A percentile compares a stretch with the other conserved stretches of the same genome.
phyloP scores from a whole-genome alignment of 345 rosid genomes.

The Heritiera fomes region DNA sequence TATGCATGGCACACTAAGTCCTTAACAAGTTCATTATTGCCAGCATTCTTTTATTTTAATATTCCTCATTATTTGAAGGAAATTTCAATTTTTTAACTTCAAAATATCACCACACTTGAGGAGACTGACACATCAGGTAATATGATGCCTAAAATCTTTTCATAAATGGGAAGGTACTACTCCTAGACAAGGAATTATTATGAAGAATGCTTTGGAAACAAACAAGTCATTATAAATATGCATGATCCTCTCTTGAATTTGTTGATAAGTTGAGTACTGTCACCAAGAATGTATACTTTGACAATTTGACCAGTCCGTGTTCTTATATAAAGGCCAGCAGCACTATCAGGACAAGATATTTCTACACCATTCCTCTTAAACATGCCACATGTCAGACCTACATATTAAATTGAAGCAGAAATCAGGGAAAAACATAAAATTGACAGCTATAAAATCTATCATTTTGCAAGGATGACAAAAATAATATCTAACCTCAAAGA shows the following conservation, averaged over 20 bases:
- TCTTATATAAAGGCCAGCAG: slow-evolving; percentile 86
- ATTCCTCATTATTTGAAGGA: not conserved
- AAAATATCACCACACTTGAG: not conserved
- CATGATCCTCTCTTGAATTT: slow-evolving; percentile 9
- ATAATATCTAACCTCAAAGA: not conserved
- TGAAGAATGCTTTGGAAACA: slow-evolving; percentile 2
- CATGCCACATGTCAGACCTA: slow-evolving; percentile 91
- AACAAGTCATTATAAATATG: slow-evolving; percentile 3
- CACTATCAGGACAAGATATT: slow-evolving; percentile 78
- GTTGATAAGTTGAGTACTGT: slow-evolving; percentile 19
- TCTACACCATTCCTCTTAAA: slow-evolving; percentile 70
- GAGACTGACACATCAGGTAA: not conserved
- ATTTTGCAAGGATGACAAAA: not conserved
- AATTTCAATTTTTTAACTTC: not conserved
- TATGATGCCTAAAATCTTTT: not conserved
- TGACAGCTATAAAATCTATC: not conserved
- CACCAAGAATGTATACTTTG: slow-evolving; percentile 55
- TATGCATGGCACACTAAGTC: not conserved
- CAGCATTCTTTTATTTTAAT: not conserved
- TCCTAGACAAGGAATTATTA: not conserved
- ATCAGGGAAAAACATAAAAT: slow-evolving; percentile 24
- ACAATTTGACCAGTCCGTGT: slow-evolving; percentile 76
- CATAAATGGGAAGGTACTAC: not conserved
- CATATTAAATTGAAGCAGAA: slow-evolving; percentile 37
- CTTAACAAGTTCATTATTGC: not conserved